Evolutionary conservation across 495 filamentous ascomycete genomes (phyloP).

Genomic region (Chaetomium cochliodes): DNA sequence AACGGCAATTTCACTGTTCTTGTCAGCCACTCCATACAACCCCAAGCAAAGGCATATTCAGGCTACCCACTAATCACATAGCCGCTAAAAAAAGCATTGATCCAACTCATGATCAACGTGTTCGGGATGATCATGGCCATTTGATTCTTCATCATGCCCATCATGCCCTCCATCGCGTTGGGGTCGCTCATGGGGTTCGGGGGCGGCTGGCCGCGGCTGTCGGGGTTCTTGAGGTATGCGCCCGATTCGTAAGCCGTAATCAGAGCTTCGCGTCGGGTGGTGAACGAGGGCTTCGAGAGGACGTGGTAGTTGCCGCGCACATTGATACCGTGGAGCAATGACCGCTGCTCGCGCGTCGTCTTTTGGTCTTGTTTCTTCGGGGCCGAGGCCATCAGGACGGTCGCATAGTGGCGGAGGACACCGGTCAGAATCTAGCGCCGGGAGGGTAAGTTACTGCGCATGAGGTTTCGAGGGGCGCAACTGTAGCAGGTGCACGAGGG

Average conservation of each 20-base stretch:
- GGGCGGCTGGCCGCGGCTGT: conserved; percentile 77
- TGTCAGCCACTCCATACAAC: conserved; percentile 13
- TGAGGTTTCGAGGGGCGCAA: background rate
- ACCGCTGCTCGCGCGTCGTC: conserved; percentile 80
- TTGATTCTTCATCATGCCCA: conserved; percentile 99
- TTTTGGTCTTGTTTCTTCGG: conserved; percentile 79
- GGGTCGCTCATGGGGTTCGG: conserved; percentile 96
- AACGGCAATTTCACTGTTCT: conserved; percentile 87
- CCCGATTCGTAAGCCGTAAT: conserved; percentile 78
- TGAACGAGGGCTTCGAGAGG: conserved; percentile 73
- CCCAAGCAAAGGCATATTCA: too few species aligned
- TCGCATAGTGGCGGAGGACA: conserved; percentile 92
- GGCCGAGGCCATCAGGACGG: conserved; percentile 78
- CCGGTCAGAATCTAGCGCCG: conserved; percentile 79
- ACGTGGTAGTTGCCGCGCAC: conserved; percentile 75
- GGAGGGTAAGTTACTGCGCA: conserved; percentile 12
- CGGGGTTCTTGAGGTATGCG: conserved; percentile 83
- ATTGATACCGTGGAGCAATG: conserved; percentile 79
- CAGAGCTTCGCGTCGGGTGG: conserved; percentile 73
- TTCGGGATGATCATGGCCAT: conserved; percentile 99
- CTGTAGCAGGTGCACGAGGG: background rate
- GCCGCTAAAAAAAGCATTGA: conserved; percentile 97
- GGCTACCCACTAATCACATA: conserved; percentile 84
- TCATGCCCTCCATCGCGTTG: conserved; percentile 98
- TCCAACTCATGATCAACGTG: conserved; percentile 99